Evolutionary conservation across 495 filamentous ascomycete genomes (phyloP), one percentile per base, ranked within the genome.

Genomic region (Annulohypoxylon nitens): DNA sequence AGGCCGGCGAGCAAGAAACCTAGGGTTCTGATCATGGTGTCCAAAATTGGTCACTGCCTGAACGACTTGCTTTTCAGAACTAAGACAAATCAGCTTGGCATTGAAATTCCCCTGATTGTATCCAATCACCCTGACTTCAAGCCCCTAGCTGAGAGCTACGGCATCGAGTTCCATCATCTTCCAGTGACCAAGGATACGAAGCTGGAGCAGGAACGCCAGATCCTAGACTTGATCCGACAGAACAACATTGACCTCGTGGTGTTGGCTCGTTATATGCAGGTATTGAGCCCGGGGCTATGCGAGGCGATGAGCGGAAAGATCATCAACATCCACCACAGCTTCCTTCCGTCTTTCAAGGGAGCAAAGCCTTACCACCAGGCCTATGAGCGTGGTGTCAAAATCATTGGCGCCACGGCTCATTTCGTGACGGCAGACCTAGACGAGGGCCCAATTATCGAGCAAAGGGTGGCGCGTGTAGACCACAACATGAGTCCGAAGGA

Each of bases 291-390:
- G 12, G 85, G 78, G n/a, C 81, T 93, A 30, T 93, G 91, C 79
- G 81, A 86, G 70, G 90, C 86, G 57, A 92, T 93, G 90, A 88
- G 86, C 55, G 90, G 91, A 9, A 86, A 86, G 60, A 93, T 93
- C 80, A 92, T 93, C 88, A 93, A 93, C 81, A 93, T 93, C 81
- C 91, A 93, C 81, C 91, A 93, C 82, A 88, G 85, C 67, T 93
- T 93, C 87, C 74, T 93, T 84, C 91, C 91, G 3, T 89, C 86
- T 34, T 93, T 93, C 85, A 93, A 93, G 84, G 91, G 91, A 30
- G 91, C 91, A 67, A 92, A 91, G 84, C 91, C 91, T 23, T 93
- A 93, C 82, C 91, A 93, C 82, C 91, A 93, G 83, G 91, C 91
- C 20, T 91, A 89, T 77, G 91, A 93, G 47, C 85, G 90, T 34